These are phyloP conservation scores for Inosperma sp. DNA, from an alignment of 768 basidiomycete genomes.

Conservation along the genomic window DNA sequence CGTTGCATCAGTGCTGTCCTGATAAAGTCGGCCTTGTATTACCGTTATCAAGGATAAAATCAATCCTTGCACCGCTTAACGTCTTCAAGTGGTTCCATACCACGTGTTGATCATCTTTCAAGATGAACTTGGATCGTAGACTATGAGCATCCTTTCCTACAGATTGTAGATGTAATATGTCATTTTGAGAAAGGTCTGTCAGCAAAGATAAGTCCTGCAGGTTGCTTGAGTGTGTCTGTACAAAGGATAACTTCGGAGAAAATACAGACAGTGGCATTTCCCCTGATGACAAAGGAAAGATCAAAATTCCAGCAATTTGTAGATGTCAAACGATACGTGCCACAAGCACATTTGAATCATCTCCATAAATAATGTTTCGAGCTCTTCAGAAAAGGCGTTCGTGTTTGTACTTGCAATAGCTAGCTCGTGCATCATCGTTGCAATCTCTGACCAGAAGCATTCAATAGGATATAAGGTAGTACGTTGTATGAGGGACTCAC, in stretches of 20 bases:
- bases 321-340: too few relatives aligned
- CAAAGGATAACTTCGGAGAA: background rate
- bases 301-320: background rate
- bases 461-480: background rate
- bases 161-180: conserved; percentile 78
- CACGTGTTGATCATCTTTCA: conserved; percentile 73
- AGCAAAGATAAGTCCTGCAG: conserved; percentile 87
- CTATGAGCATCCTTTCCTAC: conserved; percentile 79
- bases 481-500: conserved; percentile 40
- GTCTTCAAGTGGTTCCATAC: conserved; percentile 71
- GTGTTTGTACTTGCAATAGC: conserved; percentile 39
- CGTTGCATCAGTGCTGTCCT: too few relatives aligned
- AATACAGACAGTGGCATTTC: conserved; percentile 78
- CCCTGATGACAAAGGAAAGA: conserved; percentile 46
- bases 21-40: too few relatives aligned
- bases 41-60: conserved; percentile 94
- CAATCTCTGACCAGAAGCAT: conserved; percentile 50
- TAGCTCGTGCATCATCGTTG: conserved; percentile 66
- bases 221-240: background rate
- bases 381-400: conserved; percentile 42
- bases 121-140: conserved; percentile 71
- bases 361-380: conserved; percentile 67
- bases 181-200: conserved; percentile 76
- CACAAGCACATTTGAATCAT: conserved; percentile 91
- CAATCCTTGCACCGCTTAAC: conserved; percentile 55